Evolutionary conservation across 495 filamentous ascomycete species (phyloP), one percentile per base, ranked within the genome.

Genomic region (Penicillium egyptiacum): DNA sequence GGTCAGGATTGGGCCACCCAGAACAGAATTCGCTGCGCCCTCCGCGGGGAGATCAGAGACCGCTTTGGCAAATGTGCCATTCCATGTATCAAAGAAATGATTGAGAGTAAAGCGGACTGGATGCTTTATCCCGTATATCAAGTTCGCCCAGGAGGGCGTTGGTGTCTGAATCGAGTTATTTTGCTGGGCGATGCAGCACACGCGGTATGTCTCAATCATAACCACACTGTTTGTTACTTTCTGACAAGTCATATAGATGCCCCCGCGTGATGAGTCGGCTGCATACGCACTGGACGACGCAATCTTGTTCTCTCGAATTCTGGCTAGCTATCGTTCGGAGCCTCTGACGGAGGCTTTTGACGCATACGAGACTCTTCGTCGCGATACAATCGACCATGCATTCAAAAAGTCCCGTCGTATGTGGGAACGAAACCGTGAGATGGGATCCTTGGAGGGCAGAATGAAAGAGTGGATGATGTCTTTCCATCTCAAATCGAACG

Each of bases 201-300:
- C 68, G 84, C 82, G 7, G 80, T 83, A 74, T 22, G 79, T 76
- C 20, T 19, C 12, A 28, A 25, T 43, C 3, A 6, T 23, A 28
- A 28, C 33, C 2, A n/a, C n/a, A n/a, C 8, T 6, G 12, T 28
- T 35, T 31, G 9, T 19, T 39, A 22, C 6, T 4, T 43, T 54
- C 52, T 56, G 62, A 71, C 43, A 5, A 28, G 0, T 4, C 35
- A 9, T 47, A 17, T n/a, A 79, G 76, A 85, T 86, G 83, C 83
- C 83, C 1, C 84, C 83, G 5, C 80, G 83, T 22, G 83, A 84
- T 42, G 83, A 87, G 66, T 79, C 76, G 16, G 83, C 82, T 7
- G 80, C 83, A 12, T 80, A 85, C 55, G 83, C 83, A 2, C 75
- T 87, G 14, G 83, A 86, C 61, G 84, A 86, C 66, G 78, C 75